These are phyloP conservation scores for Takashimella koratensis DNA, from an alignment of 1,284 basidiomycete species.

Conservation along the genomic window DNA sequence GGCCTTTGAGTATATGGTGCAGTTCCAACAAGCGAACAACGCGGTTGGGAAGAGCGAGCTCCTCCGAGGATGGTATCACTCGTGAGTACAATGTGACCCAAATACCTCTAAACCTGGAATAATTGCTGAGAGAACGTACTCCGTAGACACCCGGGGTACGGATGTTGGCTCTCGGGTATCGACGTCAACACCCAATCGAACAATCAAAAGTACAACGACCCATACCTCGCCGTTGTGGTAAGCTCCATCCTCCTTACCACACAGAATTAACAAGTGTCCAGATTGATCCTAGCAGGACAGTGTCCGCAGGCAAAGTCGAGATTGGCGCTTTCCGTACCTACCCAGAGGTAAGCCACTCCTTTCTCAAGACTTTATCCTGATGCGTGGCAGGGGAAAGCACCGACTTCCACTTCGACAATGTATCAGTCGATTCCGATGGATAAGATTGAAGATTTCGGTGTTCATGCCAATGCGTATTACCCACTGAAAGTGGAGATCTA, in stretches of 20 bases:
- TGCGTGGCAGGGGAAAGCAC: slow-evolving; percentile 64
- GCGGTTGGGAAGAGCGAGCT: slow-evolving; percentile 79
- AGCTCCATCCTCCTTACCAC: slow-evolving; percentile 37
- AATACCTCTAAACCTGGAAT: no score
- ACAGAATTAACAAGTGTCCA: slow-evolving; percentile 35
- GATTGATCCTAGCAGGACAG: slow-evolving; percentile 97
- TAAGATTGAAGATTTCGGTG: slow-evolving; percentile 97
- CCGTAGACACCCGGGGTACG: slow-evolving; percentile 78
- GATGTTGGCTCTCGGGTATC: slow-evolving; percentile 95
- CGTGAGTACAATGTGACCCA: no score
- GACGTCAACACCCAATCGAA: slow-evolving; percentile 93
- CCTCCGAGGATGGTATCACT: slow-evolving; percentile 98
- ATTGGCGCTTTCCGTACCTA: slow-evolving; percentile 98
- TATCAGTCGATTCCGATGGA: slow-evolving; percentile 91
- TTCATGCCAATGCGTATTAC: slow-evolving; percentile 96
- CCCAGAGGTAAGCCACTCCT: slow-evolving; percentile 58
- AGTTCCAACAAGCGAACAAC: slow-evolving; percentile 75
- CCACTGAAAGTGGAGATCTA: slow-evolving; percentile 91
- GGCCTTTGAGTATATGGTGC: slow-evolving; percentile 98
- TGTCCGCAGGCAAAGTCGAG: slow-evolving; percentile 95
- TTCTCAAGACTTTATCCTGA: background rate
- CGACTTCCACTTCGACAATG: slow-evolving; percentile 55
- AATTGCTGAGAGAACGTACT: background rate
- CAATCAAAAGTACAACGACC: slow-evolving; percentile 92
- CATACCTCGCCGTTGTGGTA: slow-evolving; percentile 95